Base-by-base conservation (phyloP, 1,139 yeast genomes). In the Sugiyamaella paludigena region DNA sequence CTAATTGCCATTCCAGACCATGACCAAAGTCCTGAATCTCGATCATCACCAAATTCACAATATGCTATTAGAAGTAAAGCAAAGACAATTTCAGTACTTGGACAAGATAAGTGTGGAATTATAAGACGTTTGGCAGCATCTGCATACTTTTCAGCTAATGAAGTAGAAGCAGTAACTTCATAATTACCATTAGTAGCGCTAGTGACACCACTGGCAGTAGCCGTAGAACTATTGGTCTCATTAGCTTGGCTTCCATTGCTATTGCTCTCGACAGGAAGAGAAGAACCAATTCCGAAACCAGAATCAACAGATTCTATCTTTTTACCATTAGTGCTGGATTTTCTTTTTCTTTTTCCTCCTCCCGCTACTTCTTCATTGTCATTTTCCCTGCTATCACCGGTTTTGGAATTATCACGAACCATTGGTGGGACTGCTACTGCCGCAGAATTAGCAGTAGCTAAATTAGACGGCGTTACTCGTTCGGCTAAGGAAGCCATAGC, bases 1-100 rank as follows among this genome's bases (percentile, higher is more conserved):
- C 66, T 55, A 31, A 62, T 60, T 1, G 66, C 66, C 55, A 62
- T 60, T 2, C 66, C 66, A 4, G 60, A 54, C 66, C 66, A 62
- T 29, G 59, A 50, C 66, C 66, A 62, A 30, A 62, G 50, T 0
- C 66, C 66, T 8, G 64, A 60, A 40, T 62, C 66, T 13, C 64
- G 50, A 39, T 62, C 66, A 26, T 58, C 58, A 2, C 57, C 63
- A 53, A 62, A 62, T 42, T 62, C 66, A 26, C 55, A 51, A 47
- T 62, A 61, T 1, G 66, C 64, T 34, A 62, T 56, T 10, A 62
- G 45, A 24, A 62, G 48, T 24, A 62, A 50, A 1, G 64, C 56
- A 45, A 55, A 62, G 11, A 61, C 65, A 10, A 60, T 57, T 38
- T 62, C 66, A 12, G 57, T 55, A 24, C 58, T 54, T 2, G 66